Evolutionary conservation across 495 filamentous ascomycete species (phyloP).

Genomic region (Penicillium lagena): DNA sequence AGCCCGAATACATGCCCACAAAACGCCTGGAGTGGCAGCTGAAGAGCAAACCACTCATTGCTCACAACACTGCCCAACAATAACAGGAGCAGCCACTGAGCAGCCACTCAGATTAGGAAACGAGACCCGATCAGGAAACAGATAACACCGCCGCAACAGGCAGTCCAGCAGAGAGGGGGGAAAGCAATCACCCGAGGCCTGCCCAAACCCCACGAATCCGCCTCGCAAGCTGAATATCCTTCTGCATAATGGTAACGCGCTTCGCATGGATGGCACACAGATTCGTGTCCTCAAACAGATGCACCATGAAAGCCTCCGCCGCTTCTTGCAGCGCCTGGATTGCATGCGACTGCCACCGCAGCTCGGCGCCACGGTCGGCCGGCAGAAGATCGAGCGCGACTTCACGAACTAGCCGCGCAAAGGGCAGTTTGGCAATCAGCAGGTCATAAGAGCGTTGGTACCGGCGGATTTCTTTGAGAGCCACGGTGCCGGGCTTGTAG

Average conservation of each 20-base stretch:
- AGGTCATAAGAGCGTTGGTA: conserved; percentile 82
- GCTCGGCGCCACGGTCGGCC: conserved; percentile 44
- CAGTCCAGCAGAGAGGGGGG: conserved; percentile 1
- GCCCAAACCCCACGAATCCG: conserved; percentile 72
- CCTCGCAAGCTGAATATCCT: conserved; percentile 86
- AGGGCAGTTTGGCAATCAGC: conserved; percentile 74
- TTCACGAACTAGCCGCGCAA: conserved; percentile 84
- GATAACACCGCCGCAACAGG: conserved; percentile 2
- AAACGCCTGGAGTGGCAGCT: conserved; percentile 4
- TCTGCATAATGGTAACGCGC: conserved; percentile 95
- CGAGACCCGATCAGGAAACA: neutral
- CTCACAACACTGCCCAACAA: neutral
- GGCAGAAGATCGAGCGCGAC: conserved; percentile 58
- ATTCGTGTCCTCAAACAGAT: conserved; percentile 93
- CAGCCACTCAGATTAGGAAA: conserved; percentile 5
- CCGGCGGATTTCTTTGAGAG: conserved; percentile 77
- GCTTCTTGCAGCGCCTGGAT: conserved; percentile 88
- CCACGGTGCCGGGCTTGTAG: conserved; percentile 79
- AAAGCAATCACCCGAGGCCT: conserved; percentile 47
- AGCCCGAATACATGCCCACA: conserved; percentile 8
- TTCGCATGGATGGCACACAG: conserved; percentile 94
- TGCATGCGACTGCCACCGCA: conserved; percentile 90
- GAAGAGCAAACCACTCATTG: too few relatives aligned
- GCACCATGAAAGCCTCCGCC: conserved; percentile 85
- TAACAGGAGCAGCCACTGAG: neutral